Base-by-base conservation (phyloP, 192 early-diverging fungal species). In the Rhizophagus prolifer region DNA sequence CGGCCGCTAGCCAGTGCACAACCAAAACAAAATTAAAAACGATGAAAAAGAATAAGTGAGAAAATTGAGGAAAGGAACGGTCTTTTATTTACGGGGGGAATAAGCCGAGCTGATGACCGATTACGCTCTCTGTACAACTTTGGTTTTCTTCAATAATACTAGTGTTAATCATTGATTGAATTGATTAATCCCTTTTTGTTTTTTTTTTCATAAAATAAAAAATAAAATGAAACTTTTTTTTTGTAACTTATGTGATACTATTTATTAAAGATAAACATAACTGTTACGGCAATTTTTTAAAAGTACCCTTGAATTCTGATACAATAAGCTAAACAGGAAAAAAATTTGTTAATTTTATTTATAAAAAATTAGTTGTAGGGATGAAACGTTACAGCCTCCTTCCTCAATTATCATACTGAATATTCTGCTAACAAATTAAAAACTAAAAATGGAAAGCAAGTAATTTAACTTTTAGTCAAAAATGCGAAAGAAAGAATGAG, bases 1-100 rank as follows among this genome's bases (percentile, higher is more conserved):
- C 13, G 26, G 25, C 44, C 58, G 19, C 36, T 28, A 31, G 71
- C 54, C 58, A 60, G 31, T 60, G 58, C 71, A 72, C 66, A 68
- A 68, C 66, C 66, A 68, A 68, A 38, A 21, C 23, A 36, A 38
- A 36, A 38, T 13, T 64, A 16, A 31, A 64, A 25, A 64, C 13
- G 14, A 64, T 13, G 26, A 36, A 68, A 34, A 38, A 68, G 19
- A 68, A 68, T 54, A 4, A 54, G 50, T 19, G 16, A 14, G 19
- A 21, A n/a, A 54, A 21, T 21, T 54, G 6, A 21, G 19, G 4
- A 6, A 21, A 50, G 47, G 47, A 54, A 21, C 0, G 50, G 5
- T 6, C 50, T 16, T 54, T 54, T 54, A 19, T 54, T 54, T 21
- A 54, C 16, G 50, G 50, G 47, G 50, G 50, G 50, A 7, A 54